Conservation (phyloP, 768 basidiomycete genomes). For the Aureoboletus auriporus region DNA sequence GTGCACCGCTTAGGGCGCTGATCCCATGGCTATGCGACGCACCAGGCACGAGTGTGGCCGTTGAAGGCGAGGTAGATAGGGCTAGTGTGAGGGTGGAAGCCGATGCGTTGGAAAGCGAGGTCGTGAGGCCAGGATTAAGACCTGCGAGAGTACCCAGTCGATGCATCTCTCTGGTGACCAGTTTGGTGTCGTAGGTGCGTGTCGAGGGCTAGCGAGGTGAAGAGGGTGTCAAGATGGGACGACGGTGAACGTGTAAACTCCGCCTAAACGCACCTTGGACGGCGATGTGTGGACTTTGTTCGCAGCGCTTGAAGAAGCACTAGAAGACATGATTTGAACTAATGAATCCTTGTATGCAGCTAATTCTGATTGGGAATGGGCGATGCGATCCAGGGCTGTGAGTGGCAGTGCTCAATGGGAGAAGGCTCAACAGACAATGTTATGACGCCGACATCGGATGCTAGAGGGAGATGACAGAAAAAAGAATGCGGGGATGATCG, state of each 20-base stretch:
- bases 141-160: slow-evolving; percentile 63
- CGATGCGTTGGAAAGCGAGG: slow-evolving; percentile 40
- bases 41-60: slow-evolving; percentile 27
- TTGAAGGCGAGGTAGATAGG: slow-evolving; percentile 39
- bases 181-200: slow-evolving; percentile 75
- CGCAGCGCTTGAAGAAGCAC: slow-evolving; percentile 20
- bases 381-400: slow-evolving; percentile 30
- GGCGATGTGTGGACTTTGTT: slow-evolving; percentile 32
- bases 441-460: no score
- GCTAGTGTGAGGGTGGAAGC: slow-evolving; percentile 42
- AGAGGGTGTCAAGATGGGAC: slow-evolving; percentile 7
- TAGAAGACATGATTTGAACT: slow-evolving; percentile 23
- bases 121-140: slow-evolving; percentile 42
- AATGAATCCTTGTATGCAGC: slow-evolving; percentile 17
- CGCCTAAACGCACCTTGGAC: slow-evolving; percentile 29
- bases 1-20: slow-evolving; percentile 11
- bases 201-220: slow-evolving; percentile 49
- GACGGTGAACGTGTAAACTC: slow-evolving; percentile 12
- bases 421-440: slow-evolving; percentile 16
- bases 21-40: slow-evolving; percentile 31
- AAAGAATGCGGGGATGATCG: slow-evolving; percentile 22
- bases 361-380: slow-evolving; percentile 33
- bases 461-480: no score
- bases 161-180: slow-evolving; percentile 83
- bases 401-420: slow-evolving; percentile 37